Evolutionary conservation across 1,284 basidiomycete species (phyloP).

Genomic region (Hypsizygus ulmarius): DNA sequence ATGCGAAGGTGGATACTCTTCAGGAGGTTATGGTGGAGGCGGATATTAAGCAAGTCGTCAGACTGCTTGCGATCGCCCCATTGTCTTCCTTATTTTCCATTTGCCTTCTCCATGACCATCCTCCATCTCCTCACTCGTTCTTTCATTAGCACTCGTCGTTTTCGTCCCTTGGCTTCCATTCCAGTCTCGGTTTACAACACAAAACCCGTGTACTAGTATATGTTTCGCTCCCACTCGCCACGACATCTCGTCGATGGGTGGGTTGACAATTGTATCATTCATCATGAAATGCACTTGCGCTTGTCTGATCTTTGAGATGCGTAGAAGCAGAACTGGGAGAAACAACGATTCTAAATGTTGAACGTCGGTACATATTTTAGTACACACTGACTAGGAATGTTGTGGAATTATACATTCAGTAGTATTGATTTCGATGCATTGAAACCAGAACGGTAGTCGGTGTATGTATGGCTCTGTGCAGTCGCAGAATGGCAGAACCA

Average conservation of each 20-base stretch:
- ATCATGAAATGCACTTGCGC: slow-evolving; percentile 9
- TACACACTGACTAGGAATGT: no score
- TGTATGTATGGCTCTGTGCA: no score
- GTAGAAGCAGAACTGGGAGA: no score
- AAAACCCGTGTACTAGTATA: slow-evolving; percentile 24
- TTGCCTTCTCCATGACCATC: slow-evolving; percentile 13
- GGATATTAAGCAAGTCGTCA: slow-evolving; percentile 11
- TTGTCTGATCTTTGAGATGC: neutral
- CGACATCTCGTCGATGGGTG: slow-evolving; percentile 17
- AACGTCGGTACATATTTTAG: no score
- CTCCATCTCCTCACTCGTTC: slow-evolving; percentile 20
- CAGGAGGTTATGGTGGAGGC: slow-evolving; percentile 3
- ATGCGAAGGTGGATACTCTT: slow-evolving; percentile 6
- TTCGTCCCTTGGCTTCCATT: slow-evolving; percentile 21
- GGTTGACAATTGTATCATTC: slow-evolving; percentile 12
- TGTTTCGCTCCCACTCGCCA: slow-evolving; percentile 15
- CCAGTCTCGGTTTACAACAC: slow-evolving; percentile 20
- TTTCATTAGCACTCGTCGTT: slow-evolving; percentile 20
- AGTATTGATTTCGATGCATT: no score
- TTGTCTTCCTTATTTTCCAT: slow-evolving; percentile 1
- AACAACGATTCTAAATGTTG: no score
- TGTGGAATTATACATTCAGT: no score
- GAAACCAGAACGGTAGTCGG: no score
- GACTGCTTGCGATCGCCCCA: neutral
- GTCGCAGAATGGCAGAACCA: no score